Conservation (phyloP, 2,329 filamentous ascomycete species). For the Clathrospora elynae region DNA sequence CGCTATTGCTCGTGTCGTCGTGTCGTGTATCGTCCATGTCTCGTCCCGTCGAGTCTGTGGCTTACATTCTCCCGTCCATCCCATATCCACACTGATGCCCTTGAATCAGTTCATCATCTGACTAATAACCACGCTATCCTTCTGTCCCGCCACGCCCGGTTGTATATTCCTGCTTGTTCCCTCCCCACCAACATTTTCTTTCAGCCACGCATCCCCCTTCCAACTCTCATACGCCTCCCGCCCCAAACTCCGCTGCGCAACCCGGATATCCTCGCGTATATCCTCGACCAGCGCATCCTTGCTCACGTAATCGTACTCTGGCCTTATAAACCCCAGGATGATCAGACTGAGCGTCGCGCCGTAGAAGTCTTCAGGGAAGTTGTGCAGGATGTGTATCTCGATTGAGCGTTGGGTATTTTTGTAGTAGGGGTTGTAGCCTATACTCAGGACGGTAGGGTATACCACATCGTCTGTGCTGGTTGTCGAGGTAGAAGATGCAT, state of each 20-base stretch:
- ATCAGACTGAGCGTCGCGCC: conserved; percentile 76
- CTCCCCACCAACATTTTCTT: conserved; percentile 6
- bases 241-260: conserved; percentile 73
- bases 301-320: conserved; percentile 85
- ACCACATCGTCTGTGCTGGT: conserved; percentile 10
- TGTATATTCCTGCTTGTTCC: conserved; percentile 16
- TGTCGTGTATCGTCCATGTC: neutral
- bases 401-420: conserved; percentile 85
- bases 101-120: conserved; percentile 20
- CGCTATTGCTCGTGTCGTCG: neutral
- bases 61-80: neutral
- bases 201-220: conserved; percentile 55
- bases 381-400: conserved; percentile 86
- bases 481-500: conserved; percentile 20
- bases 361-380: conserved; percentile 83
- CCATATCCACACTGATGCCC: neutral
- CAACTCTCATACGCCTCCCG: conserved; percentile 64
- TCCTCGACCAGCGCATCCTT: conserved; percentile 84
- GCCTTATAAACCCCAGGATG: conserved; percentile 84
- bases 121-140: conserved; percentile 13
- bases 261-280: conserved; percentile 86
- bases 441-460: conserved; percentile 43
- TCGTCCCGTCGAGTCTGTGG: no score
- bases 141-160: conserved; percentile 12
- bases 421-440: conserved; percentile 95